phyloP scores from a whole-genome alignment of 371 early-diverging fungal genomes.

The Conidiobolus incongruus region DNA sequence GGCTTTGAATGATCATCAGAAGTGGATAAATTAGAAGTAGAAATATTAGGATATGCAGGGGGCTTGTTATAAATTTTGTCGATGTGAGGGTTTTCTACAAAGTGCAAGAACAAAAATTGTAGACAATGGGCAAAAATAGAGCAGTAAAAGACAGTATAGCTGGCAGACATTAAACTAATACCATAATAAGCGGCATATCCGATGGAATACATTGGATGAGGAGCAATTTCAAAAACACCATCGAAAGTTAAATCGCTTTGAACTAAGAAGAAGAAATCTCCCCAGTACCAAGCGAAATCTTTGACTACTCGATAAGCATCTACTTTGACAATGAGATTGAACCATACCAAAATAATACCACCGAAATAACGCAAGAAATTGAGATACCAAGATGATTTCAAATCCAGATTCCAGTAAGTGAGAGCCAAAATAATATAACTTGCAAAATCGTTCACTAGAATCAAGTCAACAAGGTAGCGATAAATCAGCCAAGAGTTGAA shows the following conservation, averaged over 20 bases:
- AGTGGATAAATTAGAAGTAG: too few species aligned
- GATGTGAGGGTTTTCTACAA: constrained; percentile 89
- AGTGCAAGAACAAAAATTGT: constrained; percentile 68
- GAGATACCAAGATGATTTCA: constrained; percentile 16
- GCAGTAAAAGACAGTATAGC: constrained; percentile 72
- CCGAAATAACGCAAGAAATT: constrained; percentile 48
- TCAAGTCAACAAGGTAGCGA: constrained; percentile 79
- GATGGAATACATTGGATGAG: constrained; percentile 96
- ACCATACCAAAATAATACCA: constrained; percentile 52
- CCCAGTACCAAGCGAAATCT: constrained; percentile 98
- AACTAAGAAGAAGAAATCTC: constrained; percentile 90
- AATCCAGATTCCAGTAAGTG: constrained; percentile 32
- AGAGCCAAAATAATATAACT: constrained; percentile 67
- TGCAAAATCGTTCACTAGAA: constrained; percentile 78
- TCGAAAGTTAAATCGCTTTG: constrained; percentile 73
- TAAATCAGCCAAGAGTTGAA: constrained; percentile 90
- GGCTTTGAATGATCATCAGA: too few species aligned
- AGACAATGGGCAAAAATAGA: constrained; percentile 70
- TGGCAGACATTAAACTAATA: constrained; percentile 55
- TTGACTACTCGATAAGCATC: constrained; percentile 92
- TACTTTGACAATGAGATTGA: constrained; percentile 88
- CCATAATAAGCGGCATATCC: constrained; percentile 94
- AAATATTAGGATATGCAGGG: too few species aligned
- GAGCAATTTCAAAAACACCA: constrained; percentile 89
- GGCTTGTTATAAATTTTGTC: constrained; percentile 5